Percentiles rank a stretch among this genome's conserved stretches.
These are phyloP conservation scores for Triticum timopheevii DNA, from an alignment of 176 grass and related monocot species.

Conservation along the genomic window DNA sequence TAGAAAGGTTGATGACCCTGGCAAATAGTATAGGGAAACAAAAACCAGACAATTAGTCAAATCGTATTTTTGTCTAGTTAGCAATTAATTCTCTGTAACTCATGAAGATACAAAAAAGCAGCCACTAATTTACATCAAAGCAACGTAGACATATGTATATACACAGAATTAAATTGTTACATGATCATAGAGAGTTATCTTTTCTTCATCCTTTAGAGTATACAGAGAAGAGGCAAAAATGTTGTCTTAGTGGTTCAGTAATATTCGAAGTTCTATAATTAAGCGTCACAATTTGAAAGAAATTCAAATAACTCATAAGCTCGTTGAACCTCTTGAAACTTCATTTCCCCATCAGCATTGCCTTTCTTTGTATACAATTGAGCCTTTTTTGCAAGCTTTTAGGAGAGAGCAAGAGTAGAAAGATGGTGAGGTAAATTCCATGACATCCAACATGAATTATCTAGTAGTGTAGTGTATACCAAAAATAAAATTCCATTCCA, in stretches of 20 bases:
- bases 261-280: not conserved
- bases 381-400: conserved; percentile 93
- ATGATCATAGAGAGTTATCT: conserved; percentile 89
- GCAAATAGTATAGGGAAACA: not conserved
- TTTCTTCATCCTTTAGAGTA: conserved; percentile 92
- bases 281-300: not conserved
- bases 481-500: conserved; percentile 8
- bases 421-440: not conserved
- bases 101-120: not conserved
- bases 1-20: not conserved
- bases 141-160: not conserved
- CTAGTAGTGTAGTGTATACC: not conserved
- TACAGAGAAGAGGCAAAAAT: conserved; percentile 30
- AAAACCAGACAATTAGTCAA: not conserved
- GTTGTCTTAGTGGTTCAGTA: not conserved
- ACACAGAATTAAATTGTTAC: conserved; percentile 21
- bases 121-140: not conserved
- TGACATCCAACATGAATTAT: not conserved
- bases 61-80: not conserved
- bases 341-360: conserved; percentile 79
- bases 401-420: not conserved
- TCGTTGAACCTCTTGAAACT: conserved; percentile 70
- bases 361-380: conserved; percentile 92
- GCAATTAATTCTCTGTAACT: not conserved
- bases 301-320: conserved; percentile 63